Conservation (phyloP, 78 protist genomes). For the Thecamonas trahens region DNA sequence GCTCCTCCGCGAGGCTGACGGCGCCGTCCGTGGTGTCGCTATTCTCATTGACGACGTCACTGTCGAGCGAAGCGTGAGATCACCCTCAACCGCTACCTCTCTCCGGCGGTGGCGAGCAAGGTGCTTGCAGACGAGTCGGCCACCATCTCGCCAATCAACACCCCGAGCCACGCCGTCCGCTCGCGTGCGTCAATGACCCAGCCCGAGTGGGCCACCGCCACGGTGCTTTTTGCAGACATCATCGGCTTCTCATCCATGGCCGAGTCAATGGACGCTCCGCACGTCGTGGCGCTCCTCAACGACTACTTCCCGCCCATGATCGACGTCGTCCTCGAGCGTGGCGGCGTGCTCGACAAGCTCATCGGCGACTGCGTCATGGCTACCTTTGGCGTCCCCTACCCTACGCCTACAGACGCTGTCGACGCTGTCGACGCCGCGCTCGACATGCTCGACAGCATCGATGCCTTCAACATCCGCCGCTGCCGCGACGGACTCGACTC, state of each 20-base stretch:
- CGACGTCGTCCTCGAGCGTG: background rate
- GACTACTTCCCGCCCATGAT: conserved; percentile 9
- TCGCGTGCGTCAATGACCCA: background rate
- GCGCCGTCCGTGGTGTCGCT: no score
- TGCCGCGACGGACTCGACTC: background rate
- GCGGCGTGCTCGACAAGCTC: conserved; percentile 31
- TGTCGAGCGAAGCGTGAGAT: no score
- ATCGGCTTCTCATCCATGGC: conserved; percentile 4
- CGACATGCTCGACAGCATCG: background rate
- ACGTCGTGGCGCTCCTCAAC: conserved; percentile 2
- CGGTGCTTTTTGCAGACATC: no score
- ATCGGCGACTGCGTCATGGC: conserved; percentile 45
- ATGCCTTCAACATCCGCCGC: background rate
- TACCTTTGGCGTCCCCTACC: conserved; percentile 4
- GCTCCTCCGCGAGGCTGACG: no score
- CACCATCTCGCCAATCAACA: no score
- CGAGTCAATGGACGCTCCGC: conserved; percentile 2
- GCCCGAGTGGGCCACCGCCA: background rate
- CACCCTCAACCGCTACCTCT: no score
- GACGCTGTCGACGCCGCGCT: background rate
- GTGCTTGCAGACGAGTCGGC: no score
- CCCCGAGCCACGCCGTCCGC: no score
- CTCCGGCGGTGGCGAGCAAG: no score
- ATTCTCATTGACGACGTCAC: no score
- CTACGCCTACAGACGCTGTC: background rate